Evolutionary conservation across 257 asterid genomes (phyloP).

Genomic region (Solanum sejunctum): DNA sequence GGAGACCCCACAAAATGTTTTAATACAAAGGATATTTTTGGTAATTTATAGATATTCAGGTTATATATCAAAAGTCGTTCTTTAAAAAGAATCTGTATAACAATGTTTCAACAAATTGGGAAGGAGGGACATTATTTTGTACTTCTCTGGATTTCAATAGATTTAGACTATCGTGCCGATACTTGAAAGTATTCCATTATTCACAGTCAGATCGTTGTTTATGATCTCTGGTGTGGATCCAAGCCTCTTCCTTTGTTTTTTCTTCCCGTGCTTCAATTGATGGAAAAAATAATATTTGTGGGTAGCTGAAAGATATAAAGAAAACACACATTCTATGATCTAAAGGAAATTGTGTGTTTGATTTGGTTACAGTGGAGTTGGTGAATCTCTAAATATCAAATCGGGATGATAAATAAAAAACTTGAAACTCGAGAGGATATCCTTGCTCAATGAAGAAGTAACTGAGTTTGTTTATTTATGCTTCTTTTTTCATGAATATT

Average conservation of each 20-base stretch:
- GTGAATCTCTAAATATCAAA: neutral
- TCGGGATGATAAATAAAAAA: neutral
- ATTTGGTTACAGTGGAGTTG: neutral
- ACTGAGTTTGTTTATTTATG: neutral
- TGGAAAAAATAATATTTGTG: neutral
- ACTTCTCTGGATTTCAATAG: too few species aligned
- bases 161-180: too few species aligned
- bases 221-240: neutral
- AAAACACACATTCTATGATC: neutral
- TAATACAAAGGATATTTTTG: neutral
- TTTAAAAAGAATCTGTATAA: too few species aligned
- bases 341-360: neutral
- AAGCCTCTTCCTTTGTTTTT: neutral
- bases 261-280: neutral
- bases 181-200: too few species aligned
- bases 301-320: neutral
- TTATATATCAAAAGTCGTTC: neutral
- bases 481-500: neutral
- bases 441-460: neutral
- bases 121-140: neutral
- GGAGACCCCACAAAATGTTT: neutral
- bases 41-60: neutral
- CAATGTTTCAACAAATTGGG: too few species aligned
- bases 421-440: neutral
- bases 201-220: neutral